A percentile compares a stretch with the other conserved stretches of the same genome.
Conservation (phyloP, 352 stramenopile genomes). For the Phytophthora lateralis region DNA sequence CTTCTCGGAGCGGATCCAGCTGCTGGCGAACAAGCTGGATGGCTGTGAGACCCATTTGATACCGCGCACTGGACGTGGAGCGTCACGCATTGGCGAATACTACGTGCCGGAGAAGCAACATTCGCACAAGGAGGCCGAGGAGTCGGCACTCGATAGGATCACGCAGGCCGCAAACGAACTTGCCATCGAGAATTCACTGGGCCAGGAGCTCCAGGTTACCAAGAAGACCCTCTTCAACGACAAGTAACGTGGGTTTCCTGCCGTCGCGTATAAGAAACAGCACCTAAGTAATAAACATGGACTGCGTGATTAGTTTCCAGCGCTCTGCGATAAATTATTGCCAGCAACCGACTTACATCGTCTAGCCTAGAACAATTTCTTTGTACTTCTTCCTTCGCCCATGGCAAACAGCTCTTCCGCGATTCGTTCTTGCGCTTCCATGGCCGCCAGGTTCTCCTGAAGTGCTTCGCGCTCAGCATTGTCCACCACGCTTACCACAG, state of each 20-base stretch:
- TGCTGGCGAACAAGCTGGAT: constrained; percentile 86
- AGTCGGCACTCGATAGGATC: constrained; percentile 88
- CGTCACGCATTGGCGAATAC: constrained; percentile 83
- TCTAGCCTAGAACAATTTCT: constrained; percentile 51
- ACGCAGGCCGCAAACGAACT: constrained; percentile 87
- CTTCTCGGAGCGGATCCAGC: constrained; percentile 89
- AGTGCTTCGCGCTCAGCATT: constrained; percentile 60
- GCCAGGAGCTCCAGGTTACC: constrained; percentile 79
- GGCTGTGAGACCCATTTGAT: constrained; percentile 70
- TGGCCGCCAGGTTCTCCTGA: constrained; percentile 62
- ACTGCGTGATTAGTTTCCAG: constrained; percentile 19
- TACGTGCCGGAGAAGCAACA: constrained; percentile 87
- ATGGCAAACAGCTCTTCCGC: constrained; percentile 86
- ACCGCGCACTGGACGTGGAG: constrained; percentile 50
- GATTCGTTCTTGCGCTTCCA: constrained; percentile 85
- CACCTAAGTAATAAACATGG: constrained; percentile 33
- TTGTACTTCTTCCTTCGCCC: constrained; percentile 61
- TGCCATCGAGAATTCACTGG: constrained; percentile 82
- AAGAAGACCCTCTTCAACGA: constrained; percentile 89
- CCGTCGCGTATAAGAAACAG: constrained; percentile 8
- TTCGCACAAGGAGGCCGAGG: constrained; percentile 65
- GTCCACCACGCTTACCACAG: constrained; percentile 68
- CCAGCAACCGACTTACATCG: constrained; percentile 1
- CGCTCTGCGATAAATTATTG: constrained; percentile 35
- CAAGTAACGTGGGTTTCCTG: constrained; percentile 51